Conservation (phyloP, 306 rosid genomes). For the Medicago ruthenica region DNA sequence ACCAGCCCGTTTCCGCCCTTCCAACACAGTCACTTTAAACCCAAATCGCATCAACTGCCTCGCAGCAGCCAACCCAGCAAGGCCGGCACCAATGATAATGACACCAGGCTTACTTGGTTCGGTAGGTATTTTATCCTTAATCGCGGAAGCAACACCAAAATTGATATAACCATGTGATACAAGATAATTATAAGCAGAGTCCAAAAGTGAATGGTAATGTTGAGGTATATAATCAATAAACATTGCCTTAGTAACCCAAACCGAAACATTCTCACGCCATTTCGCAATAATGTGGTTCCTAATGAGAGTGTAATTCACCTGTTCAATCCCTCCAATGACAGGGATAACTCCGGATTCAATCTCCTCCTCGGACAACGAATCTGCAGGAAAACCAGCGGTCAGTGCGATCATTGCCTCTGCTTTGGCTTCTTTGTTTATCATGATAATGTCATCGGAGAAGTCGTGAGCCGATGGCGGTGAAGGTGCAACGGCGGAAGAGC, state of each 20-base stretch:
- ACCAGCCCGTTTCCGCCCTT: constrained; percentile 88
- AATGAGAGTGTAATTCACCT: constrained; percentile 89
- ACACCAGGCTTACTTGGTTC: constrained; percentile 67
- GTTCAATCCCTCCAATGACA: constrained; percentile 85
- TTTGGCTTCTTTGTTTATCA: constrained; percentile 86
- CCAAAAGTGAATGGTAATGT: constrained; percentile 68
- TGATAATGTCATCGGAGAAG: constrained; percentile 79
- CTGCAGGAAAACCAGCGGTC: constrained; percentile 86
- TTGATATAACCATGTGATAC: constrained; percentile 81
- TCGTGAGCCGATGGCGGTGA: constrained; percentile 43
- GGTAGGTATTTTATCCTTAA: constrained; percentile 66
- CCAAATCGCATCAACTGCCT: constrained; percentile 90
- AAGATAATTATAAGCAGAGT: constrained; percentile 75
- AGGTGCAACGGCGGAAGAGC: background rate
- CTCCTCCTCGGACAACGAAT: constrained; percentile 89
- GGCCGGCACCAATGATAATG: constrained; percentile 82
- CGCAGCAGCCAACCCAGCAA: constrained; percentile 91
- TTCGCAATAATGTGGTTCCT: constrained; percentile 90
- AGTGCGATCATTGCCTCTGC: constrained; percentile 86
- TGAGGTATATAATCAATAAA: constrained; percentile 68
- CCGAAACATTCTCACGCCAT: constrained; percentile 88
- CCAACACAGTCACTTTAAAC: constrained; percentile 82
- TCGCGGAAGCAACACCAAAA: constrained; percentile 72
- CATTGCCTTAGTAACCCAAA: constrained; percentile 78
- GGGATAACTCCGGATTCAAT: constrained; percentile 78